Percentiles rank a stretch among this genome's conserved stretches.
These are phyloP conservation scores for Cryptosporidium ubiquitum DNA, from an alignment of 169 alveolate genomes.

Conservation along the genomic window DNA sequence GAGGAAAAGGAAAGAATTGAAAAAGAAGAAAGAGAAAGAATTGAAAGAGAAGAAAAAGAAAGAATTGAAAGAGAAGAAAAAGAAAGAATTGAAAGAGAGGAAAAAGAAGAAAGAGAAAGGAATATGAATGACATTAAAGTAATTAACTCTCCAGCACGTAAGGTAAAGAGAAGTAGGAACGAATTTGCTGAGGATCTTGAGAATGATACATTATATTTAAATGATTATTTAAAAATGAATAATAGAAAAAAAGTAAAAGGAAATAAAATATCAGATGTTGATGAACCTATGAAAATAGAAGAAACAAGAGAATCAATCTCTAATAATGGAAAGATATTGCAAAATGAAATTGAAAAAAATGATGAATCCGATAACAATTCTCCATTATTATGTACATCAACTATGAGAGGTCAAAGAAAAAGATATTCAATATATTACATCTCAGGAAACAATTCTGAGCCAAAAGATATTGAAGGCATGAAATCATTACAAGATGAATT, in stretches of 20 bases:
- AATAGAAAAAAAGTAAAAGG: conserved; percentile 16
- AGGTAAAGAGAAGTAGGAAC: background rate
- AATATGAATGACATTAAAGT: background rate
- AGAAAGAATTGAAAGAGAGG: background rate
- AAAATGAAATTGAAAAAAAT: background rate
- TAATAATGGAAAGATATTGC: background rate
- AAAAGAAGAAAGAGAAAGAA: background rate
- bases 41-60: background rate
- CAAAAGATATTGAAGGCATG: background rate
- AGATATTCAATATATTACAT: conserved; percentile 47
- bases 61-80: background rate
- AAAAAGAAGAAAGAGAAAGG: background rate
- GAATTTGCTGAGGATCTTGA: conserved; percentile 4
- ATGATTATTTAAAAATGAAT: conserved; percentile 9
- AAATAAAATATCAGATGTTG: background rate
- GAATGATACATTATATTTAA: conserved; percentile 5
- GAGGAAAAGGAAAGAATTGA: conserved; percentile 17
- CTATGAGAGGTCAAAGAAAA: conserved; percentile 49
- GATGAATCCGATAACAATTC: conserved; percentile 15
- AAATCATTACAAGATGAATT: conserved; percentile 66
- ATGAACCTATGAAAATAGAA: conserved; percentile 14
- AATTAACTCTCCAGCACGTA: background rate
- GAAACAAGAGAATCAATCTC: background rate
- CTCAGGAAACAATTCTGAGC: background rate
- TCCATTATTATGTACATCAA: conserved; percentile 61